Evolutionary conservation across 129 eudicot species (phyloP), one percentile per base, ranked within the genome.

Genomic region (Chrysanthemum makinoi): DNA sequence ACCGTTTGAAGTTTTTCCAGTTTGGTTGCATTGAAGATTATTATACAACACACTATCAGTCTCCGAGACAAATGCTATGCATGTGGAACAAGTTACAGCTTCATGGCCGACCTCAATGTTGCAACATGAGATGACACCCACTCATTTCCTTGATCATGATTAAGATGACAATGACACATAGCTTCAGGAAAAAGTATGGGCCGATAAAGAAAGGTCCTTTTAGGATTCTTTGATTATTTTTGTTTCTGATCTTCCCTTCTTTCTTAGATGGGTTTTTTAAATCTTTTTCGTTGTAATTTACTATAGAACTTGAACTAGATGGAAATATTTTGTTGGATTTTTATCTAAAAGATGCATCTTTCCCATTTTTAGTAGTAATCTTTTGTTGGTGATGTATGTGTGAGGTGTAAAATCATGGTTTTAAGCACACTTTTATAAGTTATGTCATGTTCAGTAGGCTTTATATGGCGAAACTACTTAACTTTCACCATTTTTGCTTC

Each of bases 51-150:
- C 99, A 94, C 67, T 94, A 94, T 70, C 99, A 94, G 48, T 94
- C 99, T 63, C 99, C 99, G 0, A 86, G 87, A 56, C 99, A 94
- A 77, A 86, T 94, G 97, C 55, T 83, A 30, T 94, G 99, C 87
- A 75, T 94, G 81, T 94, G 99, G 99, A 82, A 80, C 65, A 94
- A 88, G 77, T 75, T 90, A 80, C 89, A 79, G 62, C 72, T 33
- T 10, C 75, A 75, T 57, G 96, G 97, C 26, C 90, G 74, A 51
- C 86, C 97, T 16, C 77, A 70, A 54, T 94, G 99, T 83, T 94
- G 99, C 80, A 90, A 90, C 83, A 83, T 89, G 89, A 83, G 98
- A 89, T 93, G 86, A 85, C 82, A 50, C 66, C 39, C 60, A n/a
- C 59, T 43, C 8, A 1, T 14, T 2, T 18, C 47, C 18, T 22